Conservation (phyloP, 1,284 basidiomycete genomes). For the Mrakiaceae sp. region DNA sequence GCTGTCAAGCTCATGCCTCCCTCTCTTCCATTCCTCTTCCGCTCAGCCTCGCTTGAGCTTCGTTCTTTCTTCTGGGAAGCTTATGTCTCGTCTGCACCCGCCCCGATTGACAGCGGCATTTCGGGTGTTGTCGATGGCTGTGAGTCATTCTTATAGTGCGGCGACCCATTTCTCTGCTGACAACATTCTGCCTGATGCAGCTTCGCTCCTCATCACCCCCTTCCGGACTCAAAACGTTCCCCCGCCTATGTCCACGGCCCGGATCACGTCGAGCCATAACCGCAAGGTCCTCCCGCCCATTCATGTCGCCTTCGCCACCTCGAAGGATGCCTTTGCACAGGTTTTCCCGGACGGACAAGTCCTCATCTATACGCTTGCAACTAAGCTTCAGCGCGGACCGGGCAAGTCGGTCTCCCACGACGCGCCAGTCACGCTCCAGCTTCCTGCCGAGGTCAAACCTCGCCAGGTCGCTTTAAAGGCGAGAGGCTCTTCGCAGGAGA, state of each 20-base stretch:
- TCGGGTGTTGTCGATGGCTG: slow-evolving; percentile 88
- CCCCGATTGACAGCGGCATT: slow-evolving; percentile 66
- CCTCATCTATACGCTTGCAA: slow-evolving; percentile 58
- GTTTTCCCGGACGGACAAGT: slow-evolving; percentile 45
- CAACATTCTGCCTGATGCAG: slow-evolving; percentile 33
- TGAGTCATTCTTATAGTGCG: slow-evolving; percentile 35
- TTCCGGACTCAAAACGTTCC: slow-evolving; percentile 90
- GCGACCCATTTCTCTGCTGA: neutral
- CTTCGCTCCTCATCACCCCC: slow-evolving; percentile 70
- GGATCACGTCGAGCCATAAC: slow-evolving; percentile 36
- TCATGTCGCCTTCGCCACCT: slow-evolving; percentile 53
- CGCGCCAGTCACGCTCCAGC: slow-evolving; percentile 48
- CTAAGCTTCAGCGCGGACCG: slow-evolving; percentile 35
- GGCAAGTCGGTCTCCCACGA: neutral
- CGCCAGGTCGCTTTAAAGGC: slow-evolving; percentile 25
- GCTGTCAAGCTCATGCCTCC: slow-evolving; percentile 6
- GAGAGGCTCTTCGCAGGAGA: slow-evolving; percentile 14
- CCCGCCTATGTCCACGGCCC: slow-evolving; percentile 81
- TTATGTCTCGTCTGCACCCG: slow-evolving; percentile 47
- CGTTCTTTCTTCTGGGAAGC: slow-evolving; percentile 68
- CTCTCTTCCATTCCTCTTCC: neutral
- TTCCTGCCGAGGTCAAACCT: slow-evolving; percentile 25
- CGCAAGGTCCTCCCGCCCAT: slow-evolving; percentile 44
- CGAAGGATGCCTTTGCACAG: slow-evolving; percentile 50
- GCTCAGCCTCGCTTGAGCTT: slow-evolving; percentile 47